Percentiles rank a stretch among this genome's conserved stretches.
phyloP scores from a whole-genome alignment of 1,284 basidiomycete species.

The Cryptococcus maquisensis region DNA sequence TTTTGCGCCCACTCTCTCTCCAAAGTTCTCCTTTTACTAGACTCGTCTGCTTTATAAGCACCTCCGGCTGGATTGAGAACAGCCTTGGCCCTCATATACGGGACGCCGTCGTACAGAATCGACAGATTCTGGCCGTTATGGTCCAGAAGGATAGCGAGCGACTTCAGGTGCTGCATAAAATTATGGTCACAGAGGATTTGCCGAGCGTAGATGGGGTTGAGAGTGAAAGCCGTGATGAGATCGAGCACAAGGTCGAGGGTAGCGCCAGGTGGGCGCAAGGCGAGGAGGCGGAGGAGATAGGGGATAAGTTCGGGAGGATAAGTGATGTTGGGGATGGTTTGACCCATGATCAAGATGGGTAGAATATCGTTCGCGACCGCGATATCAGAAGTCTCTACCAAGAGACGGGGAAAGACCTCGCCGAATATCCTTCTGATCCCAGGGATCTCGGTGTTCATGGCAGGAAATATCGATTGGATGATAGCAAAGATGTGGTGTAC shows the following conservation, averaged over 20 bases:
- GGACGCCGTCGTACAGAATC: conserved; percentile 18
- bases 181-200: conserved; percentile 24
- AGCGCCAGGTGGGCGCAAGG: conserved; percentile 31
- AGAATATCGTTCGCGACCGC: conserved; percentile 30
- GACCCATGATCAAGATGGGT: conserved; percentile 31
- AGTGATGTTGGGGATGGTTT: conserved; percentile 22
- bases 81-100: conserved; percentile 11
- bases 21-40: conserved; percentile 17
- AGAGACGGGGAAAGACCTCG: conserved; percentile 27
- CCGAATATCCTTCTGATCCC: conserved; percentile 12
- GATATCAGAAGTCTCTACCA: conserved; percentile 35
- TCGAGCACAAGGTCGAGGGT: conserved; percentile 38
- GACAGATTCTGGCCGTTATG: conserved; percentile 14
- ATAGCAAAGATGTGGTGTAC: conserved; percentile 35
- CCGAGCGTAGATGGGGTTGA: conserved; percentile 20
- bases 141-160: conserved; percentile 30
- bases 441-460: conserved; percentile 10
- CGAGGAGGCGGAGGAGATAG: conserved; percentile 34
- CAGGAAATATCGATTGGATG: conserved; percentile 27
- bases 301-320: conserved; percentile 23
- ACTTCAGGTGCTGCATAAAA: conserved; percentile 31
- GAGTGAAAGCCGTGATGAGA: conserved; percentile 34
- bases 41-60: conserved; percentile 19
- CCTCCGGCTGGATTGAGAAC: conserved; percentile 37
- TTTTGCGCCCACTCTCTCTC: conserved; percentile 34